Evolutionary conservation across 2,329 filamentous ascomycete species (phyloP).

Genomic region (Zymoseptoria ardabiliae): DNA sequence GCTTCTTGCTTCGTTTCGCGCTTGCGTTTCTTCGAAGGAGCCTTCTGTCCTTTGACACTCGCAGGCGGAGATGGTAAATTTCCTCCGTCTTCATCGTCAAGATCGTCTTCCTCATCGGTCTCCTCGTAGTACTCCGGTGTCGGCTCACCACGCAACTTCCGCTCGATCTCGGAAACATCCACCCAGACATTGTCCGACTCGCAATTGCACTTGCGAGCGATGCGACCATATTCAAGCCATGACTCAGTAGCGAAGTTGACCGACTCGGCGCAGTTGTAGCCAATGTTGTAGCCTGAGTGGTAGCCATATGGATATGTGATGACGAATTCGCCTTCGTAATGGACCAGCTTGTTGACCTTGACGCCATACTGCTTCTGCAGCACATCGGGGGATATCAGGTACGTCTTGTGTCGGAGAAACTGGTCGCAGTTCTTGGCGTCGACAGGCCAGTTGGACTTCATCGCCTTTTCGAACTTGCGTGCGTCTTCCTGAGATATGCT

Average conservation of each 20-base stretch:
- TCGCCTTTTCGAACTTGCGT: slow-evolving; percentile 83
- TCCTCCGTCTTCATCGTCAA: slow-evolving; percentile 44
- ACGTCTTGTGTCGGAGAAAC: slow-evolving; percentile 95
- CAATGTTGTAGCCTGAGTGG: slow-evolving; percentile 94
- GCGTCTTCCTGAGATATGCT: slow-evolving; percentile 96
- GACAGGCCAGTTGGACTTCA: slow-evolving; percentile 89
- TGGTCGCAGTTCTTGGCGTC: slow-evolving; percentile 95
- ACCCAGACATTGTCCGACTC: slow-evolving; percentile 98
- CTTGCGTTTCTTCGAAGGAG: slow-evolving; percentile 60
- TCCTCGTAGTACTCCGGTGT: slow-evolving; percentile 76
- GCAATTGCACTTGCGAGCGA: slow-evolving; percentile 95
- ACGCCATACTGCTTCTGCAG: slow-evolving; percentile 85
- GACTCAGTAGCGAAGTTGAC: slow-evolving; percentile 96
- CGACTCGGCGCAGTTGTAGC: slow-evolving; percentile 97
- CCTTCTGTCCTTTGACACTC: slow-evolving; percentile 63
- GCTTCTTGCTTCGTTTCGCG: slow-evolving; percentile 44
- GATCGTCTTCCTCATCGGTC: slow-evolving; percentile 60
- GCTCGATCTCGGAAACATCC: slow-evolving; percentile 90
- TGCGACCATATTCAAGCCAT: slow-evolving; percentile 90
- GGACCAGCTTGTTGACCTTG: slow-evolving; percentile 90
- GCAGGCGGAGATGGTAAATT: slow-evolving; percentile 73
- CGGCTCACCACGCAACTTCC: slow-evolving; percentile 79
- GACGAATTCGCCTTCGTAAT: slow-evolving; percentile 94
- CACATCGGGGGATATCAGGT: slow-evolving; percentile 85
- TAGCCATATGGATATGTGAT: slow-evolving; percentile 98